Evolutionary conservation across 2,329 filamentous ascomycete species (phyloP).

Genomic region (Aspergillus fijiensis): DNA sequence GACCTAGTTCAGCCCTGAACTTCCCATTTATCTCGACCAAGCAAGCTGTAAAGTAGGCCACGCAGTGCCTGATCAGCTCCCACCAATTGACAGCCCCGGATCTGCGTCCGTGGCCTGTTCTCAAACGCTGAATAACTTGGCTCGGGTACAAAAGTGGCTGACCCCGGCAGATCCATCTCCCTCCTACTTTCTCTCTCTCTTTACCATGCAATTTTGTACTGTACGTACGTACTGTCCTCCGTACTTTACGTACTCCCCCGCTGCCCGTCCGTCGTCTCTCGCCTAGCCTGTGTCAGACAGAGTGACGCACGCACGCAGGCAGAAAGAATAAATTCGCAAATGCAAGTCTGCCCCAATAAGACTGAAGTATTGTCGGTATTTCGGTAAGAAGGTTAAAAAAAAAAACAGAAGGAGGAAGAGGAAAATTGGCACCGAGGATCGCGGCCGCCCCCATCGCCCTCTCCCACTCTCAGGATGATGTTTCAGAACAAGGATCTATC

Average conservation of each 20-base stretch:
- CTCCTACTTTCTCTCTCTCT: not conserved
- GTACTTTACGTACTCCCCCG: not conserved
- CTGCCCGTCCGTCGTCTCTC: conserved; percentile 4
- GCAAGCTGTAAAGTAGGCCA: not conserved
- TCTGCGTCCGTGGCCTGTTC: conserved; percentile 21
- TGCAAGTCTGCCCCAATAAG: not conserved
- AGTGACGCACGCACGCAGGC: conserved; percentile 12
- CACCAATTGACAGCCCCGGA: conserved; percentile 17
- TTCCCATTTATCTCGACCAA: too few species aligned
- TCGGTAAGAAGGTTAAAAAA: not conserved
- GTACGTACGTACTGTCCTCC: not conserved
- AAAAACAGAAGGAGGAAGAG: too few species aligned
- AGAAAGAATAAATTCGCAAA: not conserved
- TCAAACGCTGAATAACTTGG: conserved; percentile 20
- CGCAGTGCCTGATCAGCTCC: conserved; percentile 4
- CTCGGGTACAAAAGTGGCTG: conserved; percentile 16
- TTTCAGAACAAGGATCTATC: conserved; percentile 6
- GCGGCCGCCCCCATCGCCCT: not conserved
- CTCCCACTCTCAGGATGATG: conserved; percentile 1
- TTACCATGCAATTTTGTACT: not conserved
- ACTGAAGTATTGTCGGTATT: not conserved
- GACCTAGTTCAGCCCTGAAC: too few species aligned
- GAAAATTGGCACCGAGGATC: conserved; percentile 1
- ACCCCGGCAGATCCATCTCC: conserved; percentile 16
- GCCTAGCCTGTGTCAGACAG: conserved; percentile 7